Conservation (phyloP, 306 rosid species). For the Begonia peltatifolia region DNA sequence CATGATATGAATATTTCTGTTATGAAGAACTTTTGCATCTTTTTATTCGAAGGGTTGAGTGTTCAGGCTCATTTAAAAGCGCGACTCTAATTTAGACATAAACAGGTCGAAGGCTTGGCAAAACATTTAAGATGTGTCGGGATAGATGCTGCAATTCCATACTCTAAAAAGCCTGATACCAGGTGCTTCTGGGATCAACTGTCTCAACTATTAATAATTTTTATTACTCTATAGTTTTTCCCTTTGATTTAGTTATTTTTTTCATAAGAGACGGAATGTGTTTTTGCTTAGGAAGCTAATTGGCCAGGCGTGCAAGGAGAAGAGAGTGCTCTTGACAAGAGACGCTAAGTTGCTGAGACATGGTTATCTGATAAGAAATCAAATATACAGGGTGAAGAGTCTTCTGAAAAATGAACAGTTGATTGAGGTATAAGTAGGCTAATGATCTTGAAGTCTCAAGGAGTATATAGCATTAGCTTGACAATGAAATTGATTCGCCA, state of each 20-base stretch:
- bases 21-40: too few relatives aligned
- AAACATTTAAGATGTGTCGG: constrained; percentile 93
- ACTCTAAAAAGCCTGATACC: constrained; percentile 66
- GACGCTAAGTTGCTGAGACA: constrained; percentile 75
- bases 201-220: constrained; percentile 3
- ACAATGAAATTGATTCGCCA: too few relatives aligned
- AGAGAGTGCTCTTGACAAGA: constrained; percentile 69
- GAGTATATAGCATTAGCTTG: too few relatives aligned
- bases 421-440: constrained; percentile 40
- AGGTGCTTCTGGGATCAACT: constrained; percentile 26
- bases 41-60: neutral
- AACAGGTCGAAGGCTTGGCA: constrained; percentile 90
- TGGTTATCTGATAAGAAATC: constrained; percentile 47
- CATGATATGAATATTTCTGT: too few relatives aligned
- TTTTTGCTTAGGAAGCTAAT: constrained; percentile 46
- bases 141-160: constrained; percentile 80
- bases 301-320: constrained; percentile 60
- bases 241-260: neutral
- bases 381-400: constrained; percentile 63
- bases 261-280: too few relatives aligned
- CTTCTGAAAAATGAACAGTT: constrained; percentile 91
- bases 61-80: neutral
- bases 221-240: constrained; percentile 1
- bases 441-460: too few relatives aligned
- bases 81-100: constrained; percentile 11